Evolutionary conservation across 2,329 filamentous ascomycete species (phyloP), one percentile per base, ranked within the genome.

Genomic region (Penicillium sumatraense): DNA sequence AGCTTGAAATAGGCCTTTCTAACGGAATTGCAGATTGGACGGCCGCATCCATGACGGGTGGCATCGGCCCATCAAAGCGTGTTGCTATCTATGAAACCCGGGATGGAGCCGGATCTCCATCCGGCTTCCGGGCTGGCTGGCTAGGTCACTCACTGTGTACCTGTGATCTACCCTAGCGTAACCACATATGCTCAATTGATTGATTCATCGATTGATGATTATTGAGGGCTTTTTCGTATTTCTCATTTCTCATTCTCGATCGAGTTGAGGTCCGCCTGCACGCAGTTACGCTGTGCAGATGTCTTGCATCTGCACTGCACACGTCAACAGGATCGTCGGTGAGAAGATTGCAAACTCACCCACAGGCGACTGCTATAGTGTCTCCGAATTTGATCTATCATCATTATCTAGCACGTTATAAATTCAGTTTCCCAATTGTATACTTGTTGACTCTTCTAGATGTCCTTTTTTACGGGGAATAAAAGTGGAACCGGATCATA

Each of bases 51-150:
- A 49, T 48, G 33, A 27, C 61, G 61, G 61, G 44, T 64, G 49
- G 56, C 51, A 45, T 57, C 58, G 61, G 63, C 45, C 14, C 23
- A 23, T 20, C 35, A 40, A 26, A 20, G 38, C 20, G 23, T 16
- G 18, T 55, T 51, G 35, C 52, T 46, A 65, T 57, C 58, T 64
- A 66, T 65, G 60, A 49, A 58, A 53, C 23, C 41, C 62, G 62
- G 62, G 63, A 53, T 13, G 24, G 33, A 53, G 35, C 42, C 62
- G 62, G 61, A 63, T 58, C 14, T 27, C n/a, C 36, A 57, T 62
- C 63, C 63, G 63, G 36, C 16, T 53, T 57, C 54, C 54, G 57
- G 35, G 24, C 48, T 46, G 42, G 27, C 11, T 27, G 42, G n/a
- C 49, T 36, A 56, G 47, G 53, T 45, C 41, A 47, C 18, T 42